Evolutionary conservation across 2,329 filamentous ascomycete species (phyloP).

Genomic region (Diplocarpon mali): DNA sequence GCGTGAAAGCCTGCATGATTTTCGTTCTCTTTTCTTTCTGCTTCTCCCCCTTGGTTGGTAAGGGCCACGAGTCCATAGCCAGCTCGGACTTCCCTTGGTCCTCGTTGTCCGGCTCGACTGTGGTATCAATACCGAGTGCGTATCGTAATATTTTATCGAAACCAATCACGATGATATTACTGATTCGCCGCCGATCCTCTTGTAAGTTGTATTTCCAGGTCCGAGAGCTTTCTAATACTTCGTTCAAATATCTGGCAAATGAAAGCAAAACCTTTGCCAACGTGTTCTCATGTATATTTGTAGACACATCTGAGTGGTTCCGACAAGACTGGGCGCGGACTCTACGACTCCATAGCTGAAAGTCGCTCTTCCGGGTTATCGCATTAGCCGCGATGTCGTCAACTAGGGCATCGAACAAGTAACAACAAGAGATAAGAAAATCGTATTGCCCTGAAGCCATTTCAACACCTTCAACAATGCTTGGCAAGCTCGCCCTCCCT

Average conservation of each 20-base stretch:
- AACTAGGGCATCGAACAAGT: constrained; percentile 63
- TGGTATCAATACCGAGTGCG: constrained; percentile 64
- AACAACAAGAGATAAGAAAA: constrained; percentile 63
- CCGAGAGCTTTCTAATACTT: constrained; percentile 74
- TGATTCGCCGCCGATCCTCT: constrained; percentile 57
- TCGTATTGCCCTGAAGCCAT: constrained; percentile 65
- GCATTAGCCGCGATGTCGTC: constrained; percentile 63
- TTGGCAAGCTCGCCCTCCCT: constrained; percentile 63
- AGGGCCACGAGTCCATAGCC: neutral
- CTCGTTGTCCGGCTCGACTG: constrained; percentile 30
- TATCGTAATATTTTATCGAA: constrained; percentile 63
- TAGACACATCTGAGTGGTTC: constrained; percentile 40
- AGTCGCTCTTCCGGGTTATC: constrained; percentile 50
- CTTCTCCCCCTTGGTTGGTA: neutral
- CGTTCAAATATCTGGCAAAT: constrained; percentile 65
- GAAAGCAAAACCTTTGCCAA: constrained; percentile 60
- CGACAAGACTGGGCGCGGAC: constrained; percentile 15
- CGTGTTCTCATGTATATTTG: constrained; percentile 68
- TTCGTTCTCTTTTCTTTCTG: constrained; percentile 5
- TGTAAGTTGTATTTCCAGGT: constrained; percentile 73
- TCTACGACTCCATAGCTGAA: constrained; percentile 34
- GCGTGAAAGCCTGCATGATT: constrained; percentile 40
- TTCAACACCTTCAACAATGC: constrained; percentile 73
- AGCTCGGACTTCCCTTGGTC: neutral
- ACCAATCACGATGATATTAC: constrained; percentile 54